These are phyloP conservation scores for Pseudisothecium myosuroides DNA, from an alignment of 225 moss, liverwort and hornwort species.

Conservation along the genomic window DNA sequence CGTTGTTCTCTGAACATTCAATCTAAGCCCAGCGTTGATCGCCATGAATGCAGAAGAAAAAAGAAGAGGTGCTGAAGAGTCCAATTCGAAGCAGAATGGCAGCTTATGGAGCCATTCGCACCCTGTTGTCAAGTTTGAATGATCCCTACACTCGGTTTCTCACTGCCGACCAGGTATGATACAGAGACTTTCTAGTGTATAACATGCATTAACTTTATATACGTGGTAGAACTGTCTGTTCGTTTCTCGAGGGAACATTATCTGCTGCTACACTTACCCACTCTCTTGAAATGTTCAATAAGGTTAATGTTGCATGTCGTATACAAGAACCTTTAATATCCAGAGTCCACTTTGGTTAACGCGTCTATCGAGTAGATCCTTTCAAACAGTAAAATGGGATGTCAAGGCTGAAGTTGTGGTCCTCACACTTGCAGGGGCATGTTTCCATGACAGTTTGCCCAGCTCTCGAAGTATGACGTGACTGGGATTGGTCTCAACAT, in stretches of 20 bases:
- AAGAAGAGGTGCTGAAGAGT: slow-evolving; percentile 50
- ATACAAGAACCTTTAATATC: neutral
- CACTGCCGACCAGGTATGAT: slow-evolving; percentile 60
- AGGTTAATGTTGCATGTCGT: neutral
- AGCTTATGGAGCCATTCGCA: slow-evolving; percentile 63
- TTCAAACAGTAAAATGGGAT: neutral
- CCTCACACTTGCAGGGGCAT: slow-evolving; percentile 48
- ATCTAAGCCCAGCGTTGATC: neutral
- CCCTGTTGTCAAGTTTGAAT: slow-evolving; percentile 59
- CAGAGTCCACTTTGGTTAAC: neutral
- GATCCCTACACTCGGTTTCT: slow-evolving; percentile 90
- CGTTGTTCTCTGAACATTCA: neutral
- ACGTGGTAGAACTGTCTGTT: neutral
- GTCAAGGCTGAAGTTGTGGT: slow-evolving; percentile 23
- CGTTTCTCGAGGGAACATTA: neutral
- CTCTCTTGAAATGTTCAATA: neutral
- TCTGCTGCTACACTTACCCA: neutral
- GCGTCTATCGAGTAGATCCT: neutral
- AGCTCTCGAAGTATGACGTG: slow-evolving; percentile 87
- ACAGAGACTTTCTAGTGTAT: neutral
- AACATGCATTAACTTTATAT: neutral
- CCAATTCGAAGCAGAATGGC: slow-evolving; percentile 84
- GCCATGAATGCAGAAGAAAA: slow-evolving; percentile 42
- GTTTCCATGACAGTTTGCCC: slow-evolving; percentile 71
- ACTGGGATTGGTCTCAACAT: slow-evolving; percentile 93